These are phyloP conservation scores for Fusarium devonianum DNA, from an alignment of 2,329 filamentous ascomycete genomes.

Conservation along the genomic window DNA sequence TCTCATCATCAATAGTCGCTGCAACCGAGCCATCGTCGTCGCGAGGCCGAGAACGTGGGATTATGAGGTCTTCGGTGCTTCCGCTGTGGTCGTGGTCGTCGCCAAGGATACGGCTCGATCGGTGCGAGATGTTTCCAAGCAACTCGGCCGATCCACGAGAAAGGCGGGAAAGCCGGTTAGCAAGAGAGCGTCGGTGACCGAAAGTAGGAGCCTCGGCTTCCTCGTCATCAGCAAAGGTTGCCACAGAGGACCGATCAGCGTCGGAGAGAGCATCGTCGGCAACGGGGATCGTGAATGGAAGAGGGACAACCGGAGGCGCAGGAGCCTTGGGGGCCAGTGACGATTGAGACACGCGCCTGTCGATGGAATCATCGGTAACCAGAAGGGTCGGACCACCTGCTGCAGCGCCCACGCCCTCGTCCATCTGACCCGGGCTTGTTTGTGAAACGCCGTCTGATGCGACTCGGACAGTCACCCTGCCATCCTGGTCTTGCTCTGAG, in stretches of 20 bases:
- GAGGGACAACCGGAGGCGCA: conserved; percentile 62
- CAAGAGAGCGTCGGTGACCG: conserved; percentile 49
- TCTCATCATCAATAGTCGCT: conserved; percentile 65
- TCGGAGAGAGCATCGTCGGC: conserved; percentile 51
- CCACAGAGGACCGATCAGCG: conserved; percentile 69
- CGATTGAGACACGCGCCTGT: conserved; percentile 35
- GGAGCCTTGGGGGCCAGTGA: conserved; percentile 42
- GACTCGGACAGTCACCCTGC: conserved; percentile 61
- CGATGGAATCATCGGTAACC: conserved; percentile 19
- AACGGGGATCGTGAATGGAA: conserved; percentile 69
- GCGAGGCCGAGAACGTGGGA: conserved; percentile 42
- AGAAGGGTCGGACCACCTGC: conserved; percentile 16
- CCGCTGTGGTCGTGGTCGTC: conserved; percentile 41
- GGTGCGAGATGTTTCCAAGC: conserved; percentile 54
- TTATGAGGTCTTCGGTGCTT: conserved; percentile 58
- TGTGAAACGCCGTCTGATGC: conserved; percentile 56
- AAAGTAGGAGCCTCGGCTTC: conserved; percentile 44
- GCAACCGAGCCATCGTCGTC: conserved; percentile 61
- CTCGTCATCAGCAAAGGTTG: conserved; percentile 71
- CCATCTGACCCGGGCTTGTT: conserved; percentile 30
- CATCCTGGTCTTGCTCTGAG: conserved; percentile 50
- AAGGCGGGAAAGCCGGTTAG: conserved; percentile 58
- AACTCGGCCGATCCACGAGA: conserved; percentile 57
- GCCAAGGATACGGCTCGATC: conserved; percentile 31
- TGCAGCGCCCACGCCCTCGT: conserved; percentile 36